Base-by-base conservation (phyloP, 2,329 filamentous ascomycete genomes). In the Ascocoryne sarcoides region DNA sequence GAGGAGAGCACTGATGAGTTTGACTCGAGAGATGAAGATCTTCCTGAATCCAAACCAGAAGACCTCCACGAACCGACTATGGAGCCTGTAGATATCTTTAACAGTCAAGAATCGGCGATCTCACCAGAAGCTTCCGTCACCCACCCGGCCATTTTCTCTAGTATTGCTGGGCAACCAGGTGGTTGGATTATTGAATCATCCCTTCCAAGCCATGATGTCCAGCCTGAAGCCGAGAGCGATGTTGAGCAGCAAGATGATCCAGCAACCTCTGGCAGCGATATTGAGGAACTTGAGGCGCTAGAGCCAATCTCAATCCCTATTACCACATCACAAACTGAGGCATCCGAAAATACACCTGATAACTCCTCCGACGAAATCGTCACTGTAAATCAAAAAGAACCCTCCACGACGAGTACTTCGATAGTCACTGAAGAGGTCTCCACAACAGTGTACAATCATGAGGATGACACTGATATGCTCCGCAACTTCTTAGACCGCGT, bases 401-500 rank as follows among this genome's bases (percentile, higher is more conserved):
- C n/a, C n/a, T n/a, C n/a, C n/a, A n/a, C n/a, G n/a, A n/a, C n/a
- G n/a, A n/a, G n/a, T n/a, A n/a, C n/a, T n/a, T n/a, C n/a, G n/a
- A n/a, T n/a, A 30, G 19, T 26, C n/a, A 23, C 16, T 16, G 34
- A 44, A 16, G 32, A 41, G 33, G 21, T 41, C n/a, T n/a, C n/a
- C n/a, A n/a, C n/a, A n/a, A n/a, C n/a, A n/a, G n/a, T n/a, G n/a
- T n/a, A n/a, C n/a, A n/a, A n/a, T n/a, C n/a, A n/a, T 21, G 39
- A 51, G 30, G 58, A 62, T 39, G 60, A 63, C 42, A 61, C 59
- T 10, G 55, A 57, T 36, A 54, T 63, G 46, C 54, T 63, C 14
- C 55, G 54, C n/a, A 54, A 59, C 29, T 63, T 63, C 34, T 54
- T 63, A 21, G 58, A 51, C 20, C 50, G 58, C 35, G 58, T 59